These are phyloP conservation scores for Cladophialophora exuberans DNA, from an alignment of 2,329 filamentous ascomycete species.

Conservation along the genomic window DNA sequence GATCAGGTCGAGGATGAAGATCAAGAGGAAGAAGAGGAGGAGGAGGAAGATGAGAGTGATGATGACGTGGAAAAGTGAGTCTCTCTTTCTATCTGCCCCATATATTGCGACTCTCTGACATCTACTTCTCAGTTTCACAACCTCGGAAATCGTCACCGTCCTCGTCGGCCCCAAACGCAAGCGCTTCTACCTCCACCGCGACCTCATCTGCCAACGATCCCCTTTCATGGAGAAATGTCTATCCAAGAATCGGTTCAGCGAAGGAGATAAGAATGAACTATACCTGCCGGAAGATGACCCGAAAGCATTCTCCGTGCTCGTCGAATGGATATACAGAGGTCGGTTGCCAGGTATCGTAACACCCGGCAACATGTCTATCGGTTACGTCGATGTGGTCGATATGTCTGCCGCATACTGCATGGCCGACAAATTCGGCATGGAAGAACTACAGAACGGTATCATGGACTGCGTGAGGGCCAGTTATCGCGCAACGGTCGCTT, in stretches of 20 bases:
- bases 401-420: constrained; percentile 27
- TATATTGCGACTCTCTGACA: not conserved
- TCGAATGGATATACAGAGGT: constrained; percentile 39
- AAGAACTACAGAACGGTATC: constrained; percentile 29
- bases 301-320: constrained; percentile 55
- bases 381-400: constrained; percentile 16
- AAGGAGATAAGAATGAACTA: constrained; percentile 52
- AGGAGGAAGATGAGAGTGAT: constrained; percentile 23
- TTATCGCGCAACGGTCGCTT: constrained; percentile 11
- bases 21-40: constrained; percentile 16
- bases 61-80: constrained; percentile 31
- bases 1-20: constrained; percentile 5
- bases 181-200: constrained; percentile 28
- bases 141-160: constrained; percentile 47
- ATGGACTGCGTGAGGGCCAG: constrained; percentile 24
- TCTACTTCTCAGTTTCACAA: constrained; percentile 25
- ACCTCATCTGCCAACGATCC: constrained; percentile 47
- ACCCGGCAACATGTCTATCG: not conserved
- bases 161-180: constrained; percentile 49
- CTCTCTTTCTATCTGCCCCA: not conserved
- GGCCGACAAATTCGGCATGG: constrained; percentile 31
- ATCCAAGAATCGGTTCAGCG: constrained; percentile 50
- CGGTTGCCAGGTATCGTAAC: constrained; percentile 20
- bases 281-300: constrained; percentile 57
- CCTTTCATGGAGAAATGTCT: constrained; percentile 56